A percentile compares a stretch with the other conserved stretches of the same genome.
phyloP scores from a whole-genome alignment of 1,284 basidiomycete species.

The Omphalotus olearius region DNA sequence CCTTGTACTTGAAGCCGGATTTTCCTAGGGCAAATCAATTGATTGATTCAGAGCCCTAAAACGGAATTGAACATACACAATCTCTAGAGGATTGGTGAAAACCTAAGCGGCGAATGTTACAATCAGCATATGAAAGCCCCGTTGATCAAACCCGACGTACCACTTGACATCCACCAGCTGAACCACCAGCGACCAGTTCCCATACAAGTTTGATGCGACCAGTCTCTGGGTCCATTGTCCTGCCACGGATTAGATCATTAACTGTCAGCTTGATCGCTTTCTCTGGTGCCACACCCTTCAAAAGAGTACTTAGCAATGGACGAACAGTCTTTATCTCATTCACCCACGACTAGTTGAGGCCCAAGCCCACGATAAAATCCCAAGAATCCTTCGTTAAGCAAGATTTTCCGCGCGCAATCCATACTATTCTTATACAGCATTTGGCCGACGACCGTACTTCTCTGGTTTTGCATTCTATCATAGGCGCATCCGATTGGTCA shows the following conservation, averaged over 20 bases:
- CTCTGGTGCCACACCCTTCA: slow-evolving; percentile 95
- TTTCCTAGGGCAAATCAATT: slow-evolving; percentile 55
- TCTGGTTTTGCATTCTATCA: slow-evolving; percentile 92
- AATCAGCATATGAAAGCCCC: slow-evolving; percentile 14
- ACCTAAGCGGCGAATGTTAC: slow-evolving; percentile 44
- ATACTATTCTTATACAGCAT: slow-evolving; percentile 91
- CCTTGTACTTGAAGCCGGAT: slow-evolving; percentile 97
- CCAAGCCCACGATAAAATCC: slow-evolving; percentile 97
- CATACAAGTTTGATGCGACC: slow-evolving; percentile 84
- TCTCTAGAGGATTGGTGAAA: slow-evolving; percentile 95
- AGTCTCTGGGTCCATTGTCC: slow-evolving; percentile 89
- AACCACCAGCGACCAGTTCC: slow-evolving; percentile 91
- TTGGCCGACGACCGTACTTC: slow-evolving; percentile 91
- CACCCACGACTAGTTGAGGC: slow-evolving; percentile 85
- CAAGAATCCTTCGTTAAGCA: slow-evolving; percentile 89
- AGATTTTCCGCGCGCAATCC: slow-evolving; percentile 93
- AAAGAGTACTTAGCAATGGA: slow-evolving; percentile 6
- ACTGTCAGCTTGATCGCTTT: slow-evolving; percentile 97
- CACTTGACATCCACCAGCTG: slow-evolving; percentile 96
- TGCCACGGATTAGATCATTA: slow-evolving; percentile 87
- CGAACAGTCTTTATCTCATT: background rate
- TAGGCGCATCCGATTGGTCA: too few species aligned
- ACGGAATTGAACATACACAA: slow-evolving; percentile 56
- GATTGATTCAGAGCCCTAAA: slow-evolving; percentile 10
- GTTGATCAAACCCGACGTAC: slow-evolving; percentile 43